Evolutionary conservation across 2,329 filamentous ascomycete genomes (phyloP), one percentile per base, ranked within the genome.

Genomic region (Fusarium scirpi): DNA sequence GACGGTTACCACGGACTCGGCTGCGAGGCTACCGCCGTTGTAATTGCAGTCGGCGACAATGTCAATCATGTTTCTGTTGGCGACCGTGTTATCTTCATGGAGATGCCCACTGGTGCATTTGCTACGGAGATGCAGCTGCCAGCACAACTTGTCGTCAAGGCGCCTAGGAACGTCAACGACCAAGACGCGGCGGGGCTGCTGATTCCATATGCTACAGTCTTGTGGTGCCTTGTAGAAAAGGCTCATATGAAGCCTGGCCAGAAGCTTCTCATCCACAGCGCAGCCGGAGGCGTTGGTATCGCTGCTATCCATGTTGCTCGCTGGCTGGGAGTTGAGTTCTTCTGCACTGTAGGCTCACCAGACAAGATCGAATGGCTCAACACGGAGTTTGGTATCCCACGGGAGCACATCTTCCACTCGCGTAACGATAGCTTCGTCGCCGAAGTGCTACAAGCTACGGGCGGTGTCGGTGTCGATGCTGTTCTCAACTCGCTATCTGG

Each of bases 401-500:
- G 62, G 15, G 67, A 75, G 1, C 77, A 76, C 18, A 80, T 83
- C 8, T 78, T 83, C 34, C 67, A 71, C 34, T 77, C 70, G 8
- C 73, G 58, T 5, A 48, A 69, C 46, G 58, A 61, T 0, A 67
- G 72, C 1, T 82, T 83, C 49, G 64, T 68, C 0, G 49, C 71
- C 2, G 74, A 73, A 0, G 70, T 81, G 8, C 72, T 74, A 60
- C 25, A 53, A 2, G 41, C 65, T 3, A 82, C 79, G 0, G 64
- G 55, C 0, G 75, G 75, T 3, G 55, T 55, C 7, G 81, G 81
- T 2, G 76, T 82, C 2, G 76, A 82, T 24, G 57, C 81, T 0
- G 71, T 82, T 1, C 49, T 82, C 6, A 81, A 81, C 58, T 78
- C 76, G 0, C 65, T 80, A 0, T 60, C 73, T 0, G 79, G 79